Conservation (phyloP, 129 eudicot genomes). For the Chrysanthemum lavandulifolium region DNA sequence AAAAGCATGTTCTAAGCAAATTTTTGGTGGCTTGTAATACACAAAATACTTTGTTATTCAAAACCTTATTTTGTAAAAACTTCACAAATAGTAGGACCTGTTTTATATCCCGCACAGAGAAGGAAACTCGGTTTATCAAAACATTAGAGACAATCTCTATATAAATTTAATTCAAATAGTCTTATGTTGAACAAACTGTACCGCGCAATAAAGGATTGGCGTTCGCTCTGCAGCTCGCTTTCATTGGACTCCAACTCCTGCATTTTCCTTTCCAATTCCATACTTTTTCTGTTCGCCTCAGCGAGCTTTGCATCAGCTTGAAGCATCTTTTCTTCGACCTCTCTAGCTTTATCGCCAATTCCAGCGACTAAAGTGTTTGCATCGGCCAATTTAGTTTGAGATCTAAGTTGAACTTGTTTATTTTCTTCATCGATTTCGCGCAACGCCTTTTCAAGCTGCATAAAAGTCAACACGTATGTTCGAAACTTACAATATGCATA, state of each 20-base stretch:
- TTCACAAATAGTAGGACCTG: too few species aligned
- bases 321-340: slow-evolving; percentile 63
- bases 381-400: slow-evolving; percentile 54
- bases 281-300: slow-evolving; percentile 67
- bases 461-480: not conserved
- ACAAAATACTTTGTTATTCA: too few species aligned
- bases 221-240: slow-evolving; percentile 56
- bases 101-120: not conserved
- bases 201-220: slow-evolving; percentile 62
- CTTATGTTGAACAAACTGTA: slow-evolving; percentile 25
- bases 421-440: slow-evolving; percentile 52
- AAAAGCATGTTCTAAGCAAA: too few species aligned
- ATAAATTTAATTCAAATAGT: slow-evolving; percentile 3
- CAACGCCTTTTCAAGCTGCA: slow-evolving; percentile 87
- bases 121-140: not conserved
- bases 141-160: not conserved
- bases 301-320: slow-evolving; percentile 76
- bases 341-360: slow-evolving; percentile 53
- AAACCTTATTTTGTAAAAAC: too few species aligned
- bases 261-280: slow-evolving; percentile 73
- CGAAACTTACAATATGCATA: not conserved
- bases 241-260: slow-evolving; percentile 79
- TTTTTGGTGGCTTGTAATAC: too few species aligned
- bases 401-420: slow-evolving; percentile 51
- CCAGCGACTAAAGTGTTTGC: slow-evolving; percentile 57